Base-by-base conservation (phyloP, 2,329 filamentous ascomycete species). In the Aspergillus sp. region DNA sequence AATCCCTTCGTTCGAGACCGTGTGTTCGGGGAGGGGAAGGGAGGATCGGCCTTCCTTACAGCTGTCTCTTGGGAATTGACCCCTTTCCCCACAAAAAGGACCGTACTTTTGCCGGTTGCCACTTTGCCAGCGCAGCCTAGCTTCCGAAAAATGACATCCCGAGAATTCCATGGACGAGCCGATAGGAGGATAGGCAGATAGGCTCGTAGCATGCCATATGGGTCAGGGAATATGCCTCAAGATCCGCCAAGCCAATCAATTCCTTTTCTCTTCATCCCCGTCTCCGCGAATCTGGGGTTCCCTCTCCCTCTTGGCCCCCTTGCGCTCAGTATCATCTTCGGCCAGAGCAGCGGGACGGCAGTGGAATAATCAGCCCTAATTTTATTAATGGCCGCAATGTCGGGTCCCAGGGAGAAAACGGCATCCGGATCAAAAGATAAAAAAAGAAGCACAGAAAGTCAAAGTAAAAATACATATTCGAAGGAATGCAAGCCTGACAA, bases 91-190 rank as follows among this genome's bases (percentile, higher is more conserved):
- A 20, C 31, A 42, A 42, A 26, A 58, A 46, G 39, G 14, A 12
- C n/a, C 49, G 57, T 57, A 57, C 60, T 60, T 62, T 62, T 58
- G 57, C 26, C 26, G 26, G 26, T 29, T 9, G 7, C 55, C 49
- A 54, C 53, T 55, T 55, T 18, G 31, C 39, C 16, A 42, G 20
- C 49, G 54, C 5, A 16, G 36, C 6, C 36, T 52, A 51, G 57
- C 57, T 60, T 62, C 60, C 57, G 52, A 60, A 60, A 49, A 60
- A 55, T 60, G 60, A 62, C 55, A 62, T 55, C 49, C 57, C 57
- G 55, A 49, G 49, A 51, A 47, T 45, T 11, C 50, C 49, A 50
- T 42, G 42, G 53, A 12, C 22, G 39, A 36, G 49, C 47, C 54
- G 54, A 60, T 20, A 49, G 49, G 16, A 58, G 47, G 49, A 52